Percentiles rank a stretch among this genome's conserved stretches.
Conservation (phyloP, 106 monocot genomes). For the Triglochin maritima region DNA sequence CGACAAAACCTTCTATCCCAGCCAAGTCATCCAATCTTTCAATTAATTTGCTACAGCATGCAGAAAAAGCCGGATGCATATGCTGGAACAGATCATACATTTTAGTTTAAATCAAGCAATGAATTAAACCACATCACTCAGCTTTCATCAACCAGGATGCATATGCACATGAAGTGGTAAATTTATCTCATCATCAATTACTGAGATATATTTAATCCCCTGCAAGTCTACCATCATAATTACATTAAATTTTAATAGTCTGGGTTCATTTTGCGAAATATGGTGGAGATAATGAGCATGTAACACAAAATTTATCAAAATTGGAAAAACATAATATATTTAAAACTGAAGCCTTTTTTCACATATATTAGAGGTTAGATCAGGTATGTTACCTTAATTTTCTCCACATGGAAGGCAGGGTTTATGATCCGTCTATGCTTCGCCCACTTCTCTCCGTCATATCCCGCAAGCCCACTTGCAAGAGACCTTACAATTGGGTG, state of each 20-base stretch:
- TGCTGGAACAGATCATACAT: slow-evolving; percentile 15
- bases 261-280: not conserved
- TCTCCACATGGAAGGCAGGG: slow-evolving; percentile 77
- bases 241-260: not conserved
- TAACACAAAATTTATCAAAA: not conserved
- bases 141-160: too few relatives aligned
- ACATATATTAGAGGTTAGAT: too few relatives aligned
- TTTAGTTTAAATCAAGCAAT: too few relatives aligned
- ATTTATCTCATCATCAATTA: not conserved
- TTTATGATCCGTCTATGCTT: slow-evolving; percentile 59
- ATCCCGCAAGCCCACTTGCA: slow-evolving; percentile 23
- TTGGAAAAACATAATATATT: too few relatives aligned
- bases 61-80: slow-evolving; percentile 47
- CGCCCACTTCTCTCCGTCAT: slow-evolving; percentile 78
- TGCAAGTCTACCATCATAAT: too few relatives aligned
- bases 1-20: slow-evolving; percentile 9
- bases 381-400: slow-evolving; percentile 39
- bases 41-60: slow-evolving; percentile 37
- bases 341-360: too few relatives aligned
- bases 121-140: too few relatives aligned
- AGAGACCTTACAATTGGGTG: slow-evolving; percentile 12
- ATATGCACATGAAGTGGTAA: not conserved
- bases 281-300: not conserved
- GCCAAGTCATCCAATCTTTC: slow-evolving; percentile 28
- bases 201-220: not conserved